A percentile compares a stretch with the other conserved stretches of the same genome.
Evolutionary conservation across 352 stramenopile species (phyloP).

Genomic region (Phytophthora gonapodyides): DNA sequence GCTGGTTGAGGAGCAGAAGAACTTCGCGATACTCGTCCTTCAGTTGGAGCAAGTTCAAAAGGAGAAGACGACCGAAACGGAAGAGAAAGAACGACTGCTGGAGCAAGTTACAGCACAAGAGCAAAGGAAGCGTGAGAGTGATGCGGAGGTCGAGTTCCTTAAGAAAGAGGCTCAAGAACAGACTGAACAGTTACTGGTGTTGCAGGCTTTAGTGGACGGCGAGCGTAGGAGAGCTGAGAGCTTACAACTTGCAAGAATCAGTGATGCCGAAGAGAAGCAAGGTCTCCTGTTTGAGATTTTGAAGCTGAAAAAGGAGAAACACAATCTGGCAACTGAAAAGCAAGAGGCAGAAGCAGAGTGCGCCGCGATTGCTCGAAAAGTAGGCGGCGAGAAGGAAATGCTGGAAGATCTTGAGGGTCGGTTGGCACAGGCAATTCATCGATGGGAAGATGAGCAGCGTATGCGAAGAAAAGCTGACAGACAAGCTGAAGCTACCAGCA

Average conservation of each 20-base stretch:
- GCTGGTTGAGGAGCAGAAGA: slow-evolving; percentile 68
- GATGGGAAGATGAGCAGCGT: slow-evolving; percentile 59
- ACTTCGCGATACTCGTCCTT: slow-evolving; percentile 65
- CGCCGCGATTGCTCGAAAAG: slow-evolving; percentile 31
- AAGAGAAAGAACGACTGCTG: slow-evolving; percentile 9
- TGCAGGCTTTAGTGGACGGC: slow-evolving; percentile 57
- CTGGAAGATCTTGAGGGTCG: slow-evolving; percentile 62
- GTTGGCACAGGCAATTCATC: slow-evolving; percentile 55
- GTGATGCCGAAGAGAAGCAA: slow-evolving; percentile 50
- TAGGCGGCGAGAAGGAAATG: slow-evolving; percentile 57
- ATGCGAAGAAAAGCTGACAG: slow-evolving; percentile 42
- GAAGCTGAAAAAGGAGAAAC: slow-evolving; percentile 56
- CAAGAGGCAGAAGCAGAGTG: slow-evolving; percentile 30
- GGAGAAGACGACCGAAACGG: slow-evolving; percentile 14
- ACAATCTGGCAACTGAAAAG: slow-evolving; percentile 36
- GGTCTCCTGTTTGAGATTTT: slow-evolving; percentile 48
- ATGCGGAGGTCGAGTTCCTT: slow-evolving; percentile 14
- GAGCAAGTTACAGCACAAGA: slow-evolving; percentile 7
- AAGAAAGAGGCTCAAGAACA: slow-evolving; percentile 51
- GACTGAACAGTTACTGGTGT: slow-evolving; percentile 47
- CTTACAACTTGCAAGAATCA: slow-evolving; percentile 29
- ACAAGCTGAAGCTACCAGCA: slow-evolving; percentile 35
- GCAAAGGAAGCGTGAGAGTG: slow-evolving; percentile 12
- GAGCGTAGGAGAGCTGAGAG: slow-evolving; percentile 28
- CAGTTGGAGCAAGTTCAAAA: slow-evolving; percentile 59